phyloP scores from a whole-genome alignment of 2,329 filamentous ascomycete genomes.

The Penicillium sp. region DNA sequence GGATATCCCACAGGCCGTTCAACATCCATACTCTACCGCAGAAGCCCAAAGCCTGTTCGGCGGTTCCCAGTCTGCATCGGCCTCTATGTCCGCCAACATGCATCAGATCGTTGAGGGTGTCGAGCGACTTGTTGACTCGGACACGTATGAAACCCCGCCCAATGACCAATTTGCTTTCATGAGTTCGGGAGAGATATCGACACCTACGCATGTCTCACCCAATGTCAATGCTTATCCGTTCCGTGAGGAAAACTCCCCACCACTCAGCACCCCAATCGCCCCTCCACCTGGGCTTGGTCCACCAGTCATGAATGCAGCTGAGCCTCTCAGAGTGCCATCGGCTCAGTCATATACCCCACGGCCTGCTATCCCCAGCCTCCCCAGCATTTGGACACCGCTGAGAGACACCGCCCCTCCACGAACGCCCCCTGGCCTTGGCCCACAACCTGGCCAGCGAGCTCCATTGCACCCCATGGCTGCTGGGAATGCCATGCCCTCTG shows the following conservation, averaged over 20 bases:
- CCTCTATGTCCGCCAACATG: slow-evolving; percentile 45
- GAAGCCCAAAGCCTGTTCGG: slow-evolving; percentile 37
- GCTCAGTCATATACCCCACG: slow-evolving; percentile 37
- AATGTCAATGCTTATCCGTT: slow-evolving; percentile 24
- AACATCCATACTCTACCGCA: slow-evolving; percentile 24
- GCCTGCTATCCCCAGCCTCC: slow-evolving; percentile 35
- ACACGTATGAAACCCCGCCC: slow-evolving; percentile 40
- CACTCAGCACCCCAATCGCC: slow-evolving; percentile 31
- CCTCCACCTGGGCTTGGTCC: slow-evolving; percentile 37
- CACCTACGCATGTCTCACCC: slow-evolving; percentile 26
- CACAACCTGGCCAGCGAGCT: slow-evolving; percentile 25
- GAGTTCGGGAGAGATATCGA: slow-evolving; percentile 22
- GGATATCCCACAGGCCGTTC: slow-evolving; percentile 34
- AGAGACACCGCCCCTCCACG: slow-evolving; percentile 43
- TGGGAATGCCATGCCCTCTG: slow-evolving; percentile 15
- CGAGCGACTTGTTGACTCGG: slow-evolving; percentile 42
- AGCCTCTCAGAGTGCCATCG: slow-evolving; percentile 22
- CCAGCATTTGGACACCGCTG: slow-evolving; percentile 48
- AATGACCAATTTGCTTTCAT: slow-evolving; percentile 31
- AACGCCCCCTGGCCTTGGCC: slow-evolving; percentile 39
- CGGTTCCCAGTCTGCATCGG: slow-evolving; percentile 51
- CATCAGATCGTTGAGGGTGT: slow-evolving; percentile 42
- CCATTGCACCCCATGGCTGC: slow-evolving; percentile 16
- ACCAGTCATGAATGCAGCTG: slow-evolving; percentile 21
- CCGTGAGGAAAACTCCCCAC: slow-evolving; percentile 23